These are phyloP conservation scores for Ophiostoma montium DNA, from an alignment of 2,329 filamentous ascomycete genomes.

Conservation along the genomic window DNA sequence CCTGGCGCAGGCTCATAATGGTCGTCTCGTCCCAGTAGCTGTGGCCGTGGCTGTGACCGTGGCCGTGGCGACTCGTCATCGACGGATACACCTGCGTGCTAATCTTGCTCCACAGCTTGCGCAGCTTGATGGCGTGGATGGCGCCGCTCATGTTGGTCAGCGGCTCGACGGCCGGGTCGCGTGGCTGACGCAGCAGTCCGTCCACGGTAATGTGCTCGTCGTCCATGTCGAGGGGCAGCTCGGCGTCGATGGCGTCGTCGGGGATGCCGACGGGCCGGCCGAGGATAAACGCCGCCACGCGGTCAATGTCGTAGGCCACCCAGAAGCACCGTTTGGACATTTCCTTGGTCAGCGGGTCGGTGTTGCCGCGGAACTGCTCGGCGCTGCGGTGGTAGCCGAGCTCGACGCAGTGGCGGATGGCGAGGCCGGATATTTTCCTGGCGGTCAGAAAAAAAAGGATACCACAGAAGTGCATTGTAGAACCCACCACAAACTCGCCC, in stretches of 20 bases:
- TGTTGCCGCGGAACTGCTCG: not conserved
- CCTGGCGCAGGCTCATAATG: conserved; percentile 13
- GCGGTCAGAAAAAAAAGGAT: not conserved
- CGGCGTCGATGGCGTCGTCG: conserved; percentile 10
- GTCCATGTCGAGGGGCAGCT: conserved; percentile 16
- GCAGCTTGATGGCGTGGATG: conserved; percentile 15
- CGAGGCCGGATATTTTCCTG: not conserved
- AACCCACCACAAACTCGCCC: not conserved
- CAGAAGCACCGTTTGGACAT: conserved; percentile 18
- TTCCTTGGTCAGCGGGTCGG: conserved; percentile 12
- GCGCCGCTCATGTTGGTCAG: conserved; percentile 19
- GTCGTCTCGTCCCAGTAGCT: not conserved
- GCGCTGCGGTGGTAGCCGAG: conserved; percentile 1
- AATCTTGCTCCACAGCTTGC: conserved; percentile 19
- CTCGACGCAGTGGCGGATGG: conserved; percentile 1
- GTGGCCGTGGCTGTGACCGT: not conserved
- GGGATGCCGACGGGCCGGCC: conserved; percentile 16
- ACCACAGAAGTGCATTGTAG: too few species aligned
- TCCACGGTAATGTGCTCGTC: conserved; percentile 16
- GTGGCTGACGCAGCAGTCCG: conserved; percentile 14
- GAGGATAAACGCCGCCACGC: conserved; percentile 14
- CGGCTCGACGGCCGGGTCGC: conserved; percentile 7
- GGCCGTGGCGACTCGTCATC: not conserved
- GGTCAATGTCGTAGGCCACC: conserved; percentile 17
- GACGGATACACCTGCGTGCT: conserved; percentile 16